Evolutionary conservation across 2,329 filamentous ascomycete species (phyloP), one percentile per base, ranked within the genome.

Genomic region (Botrytis sinoallii): DNA sequence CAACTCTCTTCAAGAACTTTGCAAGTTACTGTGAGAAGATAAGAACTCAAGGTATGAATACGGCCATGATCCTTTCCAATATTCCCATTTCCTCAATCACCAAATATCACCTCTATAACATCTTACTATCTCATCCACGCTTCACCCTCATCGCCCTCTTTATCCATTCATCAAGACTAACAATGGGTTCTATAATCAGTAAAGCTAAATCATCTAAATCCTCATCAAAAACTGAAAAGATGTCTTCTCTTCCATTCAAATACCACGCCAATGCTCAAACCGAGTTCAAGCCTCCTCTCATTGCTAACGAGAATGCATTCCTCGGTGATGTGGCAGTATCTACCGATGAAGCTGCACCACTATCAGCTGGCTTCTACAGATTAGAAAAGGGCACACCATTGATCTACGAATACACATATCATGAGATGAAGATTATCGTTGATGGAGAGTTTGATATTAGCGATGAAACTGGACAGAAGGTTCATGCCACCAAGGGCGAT

Each of bases 351-450:
- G 85, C 85, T 20, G 85, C 85, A 72, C 88, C 89, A 67, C 87
- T 91, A 76, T 86, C 85, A 1, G 84, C 84, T 14, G 89, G 89
- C 42, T 88, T 91, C 81, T 91, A 90, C 82, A 84, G 88, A 16
- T 83, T 90, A 10, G 88, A 90, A 77, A 88, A 89, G 76, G 89
- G 89, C 75, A 88, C 87, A 0, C 87, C 88, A 1, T 84, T 91
- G 29, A 86, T 89, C 10, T 91, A 91, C 82, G 86, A 85, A 64
- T 91, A 91, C 79, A 88, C 86, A 65, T 91, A 91, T 81, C 85
- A 91, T 77, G 89, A 91, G 83, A 90, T 90, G 87, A 91, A 91
- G 83, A 90, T 91, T 77, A 89, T 91, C 75, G 82, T 91, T 12
- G 88, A 90, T 77, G 89, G 89, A 29, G 84, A 86, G 75, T 90